Evolutionary conservation across 1,284 basidiomycete genomes (phyloP).

Genomic region (Sphaerobolus stellatus): DNA sequence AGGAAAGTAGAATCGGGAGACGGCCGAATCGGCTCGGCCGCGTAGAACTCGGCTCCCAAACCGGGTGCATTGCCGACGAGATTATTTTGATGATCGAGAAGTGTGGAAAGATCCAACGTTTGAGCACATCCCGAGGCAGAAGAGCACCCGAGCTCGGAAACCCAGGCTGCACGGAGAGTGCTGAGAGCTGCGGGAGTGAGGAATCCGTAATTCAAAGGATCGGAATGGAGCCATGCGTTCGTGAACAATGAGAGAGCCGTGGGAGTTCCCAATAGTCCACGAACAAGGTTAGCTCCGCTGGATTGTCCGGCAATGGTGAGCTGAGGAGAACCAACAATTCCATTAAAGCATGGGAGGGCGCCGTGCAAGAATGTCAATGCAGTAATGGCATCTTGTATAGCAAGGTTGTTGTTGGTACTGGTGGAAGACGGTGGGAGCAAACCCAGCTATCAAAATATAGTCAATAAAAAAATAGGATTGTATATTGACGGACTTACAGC

Average conservation of each 20-base stretch:
- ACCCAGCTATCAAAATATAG: constrained; percentile 55
- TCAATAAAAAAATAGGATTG: constrained; percentile 3
- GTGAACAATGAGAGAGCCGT: constrained; percentile 65
- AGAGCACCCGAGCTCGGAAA: constrained; percentile 47
- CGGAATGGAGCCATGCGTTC: constrained; percentile 78
- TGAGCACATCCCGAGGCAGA: constrained; percentile 52
- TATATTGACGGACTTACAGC: constrained; percentile 53
- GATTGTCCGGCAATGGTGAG: constrained; percentile 89
- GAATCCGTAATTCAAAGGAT: constrained; percentile 82
- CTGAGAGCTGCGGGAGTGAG: constrained; percentile 53
- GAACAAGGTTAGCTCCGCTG: constrained; percentile 78
- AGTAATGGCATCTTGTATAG: constrained; percentile 67
- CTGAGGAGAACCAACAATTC: constrained; percentile 47
- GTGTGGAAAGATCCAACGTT: constrained; percentile 45
- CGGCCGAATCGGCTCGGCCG: constrained; percentile 36
- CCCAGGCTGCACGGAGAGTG: constrained; percentile 55
- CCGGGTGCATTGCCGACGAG: constrained; percentile 41
- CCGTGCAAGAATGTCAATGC: constrained; percentile 65
- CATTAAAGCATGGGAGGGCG: constrained; percentile 70
- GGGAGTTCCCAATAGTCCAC: constrained; percentile 69
- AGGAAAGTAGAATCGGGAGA: constrained; percentile 1
- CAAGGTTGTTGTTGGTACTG: constrained; percentile 66
- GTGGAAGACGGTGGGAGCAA: constrained; percentile 57
- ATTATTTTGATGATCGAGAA: constrained; percentile 51
- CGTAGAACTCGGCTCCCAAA: constrained; percentile 54